Base-by-base conservation (phyloP, 176 grass and related monocot genomes). In the Cenchrus fungigraminus region DNA sequence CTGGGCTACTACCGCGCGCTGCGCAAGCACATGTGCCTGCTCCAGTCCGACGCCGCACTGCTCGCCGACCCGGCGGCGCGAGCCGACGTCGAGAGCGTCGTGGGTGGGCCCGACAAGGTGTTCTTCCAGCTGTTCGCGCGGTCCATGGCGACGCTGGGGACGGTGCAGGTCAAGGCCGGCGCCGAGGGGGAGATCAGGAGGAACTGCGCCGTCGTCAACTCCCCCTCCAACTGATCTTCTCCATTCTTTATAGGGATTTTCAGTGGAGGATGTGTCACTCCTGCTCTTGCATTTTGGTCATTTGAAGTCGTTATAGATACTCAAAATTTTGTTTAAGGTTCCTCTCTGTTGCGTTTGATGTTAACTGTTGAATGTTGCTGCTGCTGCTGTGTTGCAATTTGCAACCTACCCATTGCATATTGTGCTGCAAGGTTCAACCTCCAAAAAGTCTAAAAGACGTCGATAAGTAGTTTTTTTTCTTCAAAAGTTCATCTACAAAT, bases 171-270 rank as follows among this genome's bases (percentile, higher is more conserved):
- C 52, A 91, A 87, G 83, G 89, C 93, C 14, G 88, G 87, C 4
- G 69, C 74, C n/a, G 10, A 84, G 7, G 93, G 93, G 0, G 91
- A 95, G 86, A 71, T 98, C 76, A 95, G 93, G 65, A 95, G 82
- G 89, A 60, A 86, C 6, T 95, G 96, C 74, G 65, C 87, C 0
- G 65, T 92, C 32, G 62, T 88, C 8, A 98, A 95, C 63, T 19
- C 17, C 55, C 17, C 16, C 16, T 57, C 55, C 55, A 57, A 20
- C n/a, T 62, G 59, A 62, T 22, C 8, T 0, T 54, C 22, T 25
- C 76, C 1, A 0, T 52, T 69, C 44, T 10, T 71, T 10, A 0
- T 17, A 0, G 12, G 5, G 22, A 13, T 59, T 51, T 22, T 19
- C 14, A 9, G 71, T 50, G 84, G 53, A 77, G 56, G 9, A 12